Conservation (phyloP, 306 rosid genomes). For the Cucumis hystrix region DNA sequence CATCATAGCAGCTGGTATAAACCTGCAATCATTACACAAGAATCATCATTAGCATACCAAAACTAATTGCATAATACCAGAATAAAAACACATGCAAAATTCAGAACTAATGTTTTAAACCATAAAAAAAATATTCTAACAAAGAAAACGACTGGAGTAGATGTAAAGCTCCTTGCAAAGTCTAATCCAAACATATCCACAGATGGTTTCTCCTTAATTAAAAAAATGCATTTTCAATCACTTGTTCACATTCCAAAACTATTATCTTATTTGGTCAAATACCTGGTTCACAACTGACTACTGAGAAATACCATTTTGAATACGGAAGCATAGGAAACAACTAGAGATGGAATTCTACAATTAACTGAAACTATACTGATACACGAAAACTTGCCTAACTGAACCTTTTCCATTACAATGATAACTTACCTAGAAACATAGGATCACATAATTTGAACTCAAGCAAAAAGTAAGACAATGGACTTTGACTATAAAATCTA, state of each 20-base stretch:
- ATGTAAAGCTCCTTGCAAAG: background rate
- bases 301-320: background rate
- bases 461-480: background rate
- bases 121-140: background rate
- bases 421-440: background rate
- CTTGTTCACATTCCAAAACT: background rate
- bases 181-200: background rate
- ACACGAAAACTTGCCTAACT: background rate
- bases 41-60: background rate
- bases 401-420: background rate
- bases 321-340: background rate
- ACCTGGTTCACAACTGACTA: background rate
- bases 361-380: background rate
- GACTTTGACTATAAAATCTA: background rate
- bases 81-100: background rate
- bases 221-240: background rate
- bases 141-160: background rate
- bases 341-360: background rate
- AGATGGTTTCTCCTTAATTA: background rate
- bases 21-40: constrained; percentile 29
- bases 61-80: background rate
- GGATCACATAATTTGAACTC: background rate
- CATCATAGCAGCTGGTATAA: constrained; percentile 66
- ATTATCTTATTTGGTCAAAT: background rate
- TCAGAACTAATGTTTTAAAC: background rate